These are phyloP conservation scores for Diaporthe citrichinensis DNA, from an alignment of 2,329 filamentous ascomycete species.

Conservation along the genomic window DNA sequence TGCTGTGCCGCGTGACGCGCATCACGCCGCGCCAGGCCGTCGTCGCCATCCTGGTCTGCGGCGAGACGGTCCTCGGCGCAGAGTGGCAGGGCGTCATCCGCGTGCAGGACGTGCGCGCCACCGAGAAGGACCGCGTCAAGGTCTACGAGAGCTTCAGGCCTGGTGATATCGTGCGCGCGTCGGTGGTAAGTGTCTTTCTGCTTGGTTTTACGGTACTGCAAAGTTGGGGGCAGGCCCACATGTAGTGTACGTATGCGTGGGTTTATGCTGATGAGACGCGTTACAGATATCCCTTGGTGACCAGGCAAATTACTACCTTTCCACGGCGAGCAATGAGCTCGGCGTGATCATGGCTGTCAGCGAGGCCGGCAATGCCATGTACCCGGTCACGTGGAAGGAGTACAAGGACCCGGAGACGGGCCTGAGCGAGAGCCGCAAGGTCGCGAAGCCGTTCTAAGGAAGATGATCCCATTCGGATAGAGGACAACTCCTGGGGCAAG, in stretches of 20 bases:
- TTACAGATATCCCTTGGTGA: slow-evolving; percentile 87
- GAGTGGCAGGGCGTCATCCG: slow-evolving; percentile 90
- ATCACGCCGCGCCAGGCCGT: slow-evolving; percentile 88
- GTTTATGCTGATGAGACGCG: not conserved
- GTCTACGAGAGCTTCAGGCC: slow-evolving; percentile 93
- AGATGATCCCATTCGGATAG: not conserved
- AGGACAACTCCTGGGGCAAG: not conserved
- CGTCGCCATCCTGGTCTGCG: slow-evolving; percentile 87
- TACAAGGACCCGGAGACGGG: slow-evolving; percentile 89
- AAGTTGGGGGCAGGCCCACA: not conserved
- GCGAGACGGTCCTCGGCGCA: slow-evolving; percentile 78
- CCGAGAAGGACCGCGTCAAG: slow-evolving; percentile 95
- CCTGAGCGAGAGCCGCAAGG: slow-evolving; percentile 84
- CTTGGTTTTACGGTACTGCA: not conserved
- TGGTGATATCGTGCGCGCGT: slow-evolving; percentile 89
- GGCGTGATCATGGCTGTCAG: slow-evolving; percentile 95
- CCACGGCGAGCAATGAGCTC: slow-evolving; percentile 89
- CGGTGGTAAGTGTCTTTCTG: slow-evolving; percentile 72
- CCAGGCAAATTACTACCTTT: slow-evolving; percentile 95
- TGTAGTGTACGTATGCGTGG: not conserved
- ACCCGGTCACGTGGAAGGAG: slow-evolving; percentile 95
- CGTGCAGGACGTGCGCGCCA: slow-evolving; percentile 91
- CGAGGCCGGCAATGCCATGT: slow-evolving; percentile 90
- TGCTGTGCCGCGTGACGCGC: slow-evolving; percentile 88
- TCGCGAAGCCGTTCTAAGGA: slow-evolving; percentile 88